Base-by-base conservation (phyloP, 1,284 basidiomycete species). In the Chalciporus sp. region DNA sequence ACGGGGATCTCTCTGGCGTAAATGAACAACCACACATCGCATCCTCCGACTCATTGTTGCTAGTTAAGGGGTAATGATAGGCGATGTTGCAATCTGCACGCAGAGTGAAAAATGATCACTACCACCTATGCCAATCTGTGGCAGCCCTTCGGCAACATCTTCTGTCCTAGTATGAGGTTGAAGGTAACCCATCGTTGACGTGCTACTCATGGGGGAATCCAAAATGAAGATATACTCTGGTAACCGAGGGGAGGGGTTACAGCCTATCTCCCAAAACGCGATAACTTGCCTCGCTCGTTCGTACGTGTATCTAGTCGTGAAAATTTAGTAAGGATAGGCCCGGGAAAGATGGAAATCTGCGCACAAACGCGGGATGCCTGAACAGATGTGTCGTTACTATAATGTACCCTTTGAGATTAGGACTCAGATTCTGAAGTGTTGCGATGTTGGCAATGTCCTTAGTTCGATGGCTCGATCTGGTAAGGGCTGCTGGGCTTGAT, bases 351-450 rank as follows among this genome's bases (percentile, higher is more conserved):
- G 37, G 31, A 39, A 9, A 19, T 39, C 12, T 16, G 29, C 52
- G 17, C 23, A 74, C 80, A 59, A 68, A 92, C 88, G 80, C 85
- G 7, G 95, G 94, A 71, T 97, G 94, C 95, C 95, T 98, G 72
- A 98, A 98, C 7, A 89, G 78, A 75, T 90, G 94, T 0, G 92
- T 94, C 0, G 94, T 96, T 2, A 84, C 92, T 6, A 94, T 74
- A 42, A 95, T 74, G 39, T 92, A 67, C 16, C 89, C 86, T 19
- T 73, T 67, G 7, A 70, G 65, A 11, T 70, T 69, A 6, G 70
- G 66, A 26, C 14, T 51, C 17, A 55, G 37, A 47, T 74, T 74
- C 60, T 78, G 74, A 44, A 98, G 73, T 2, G 86, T 87, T 17
- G 91, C 81, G 17, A 96, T 71, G 43, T 86, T 80, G 1, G 82